These are phyloP conservation scores for Phytophthora nicotianae DNA, from an alignment of 352 stramenopile genomes.

Conservation along the genomic window DNA sequence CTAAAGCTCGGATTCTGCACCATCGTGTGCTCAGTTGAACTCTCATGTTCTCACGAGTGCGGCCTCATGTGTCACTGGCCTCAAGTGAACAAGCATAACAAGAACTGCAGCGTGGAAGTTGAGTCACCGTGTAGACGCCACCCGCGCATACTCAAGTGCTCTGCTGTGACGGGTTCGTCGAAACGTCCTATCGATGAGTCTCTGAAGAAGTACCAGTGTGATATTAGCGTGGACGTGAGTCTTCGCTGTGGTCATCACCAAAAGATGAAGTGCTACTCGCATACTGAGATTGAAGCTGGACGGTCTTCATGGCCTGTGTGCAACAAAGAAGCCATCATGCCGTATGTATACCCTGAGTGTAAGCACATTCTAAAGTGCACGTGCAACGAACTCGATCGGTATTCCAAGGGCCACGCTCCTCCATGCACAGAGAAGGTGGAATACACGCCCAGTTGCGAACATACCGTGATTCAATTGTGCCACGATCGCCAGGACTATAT, in stretches of 20 bases:
- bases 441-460: slow-evolving; percentile 68
- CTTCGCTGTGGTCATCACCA: slow-evolving; percentile 71
- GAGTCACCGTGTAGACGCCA: slow-evolving; percentile 74
- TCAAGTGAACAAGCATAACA: slow-evolving; percentile 59
- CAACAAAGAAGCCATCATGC: slow-evolving; percentile 56
- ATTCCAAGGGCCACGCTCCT: slow-evolving; percentile 42
- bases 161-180: slow-evolving; percentile 38
- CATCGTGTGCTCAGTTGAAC: slow-evolving; percentile 58
- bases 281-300: slow-evolving; percentile 47
- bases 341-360: slow-evolving; percentile 75
- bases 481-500: slow-evolving; percentile 52
- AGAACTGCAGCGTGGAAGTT: slow-evolving; percentile 53
- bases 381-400: slow-evolving; percentile 70
- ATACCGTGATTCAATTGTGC: slow-evolving; percentile 64
- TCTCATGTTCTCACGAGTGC: slow-evolving; percentile 76
- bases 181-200: slow-evolving; percentile 42
- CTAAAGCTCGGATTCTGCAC: slow-evolving; percentile 79
- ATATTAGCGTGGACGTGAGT: slow-evolving; percentile 53
- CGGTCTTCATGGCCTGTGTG: slow-evolving; percentile 53
- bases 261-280: slow-evolving; percentile 52
- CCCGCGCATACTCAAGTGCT: slow-evolving; percentile 54
- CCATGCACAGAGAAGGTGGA: slow-evolving; percentile 63
- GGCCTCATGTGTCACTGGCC: slow-evolving; percentile 75
- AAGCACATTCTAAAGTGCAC: slow-evolving; percentile 69
- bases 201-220: slow-evolving; percentile 61